Evolutionary conservation across 169 alveolate species (phyloP).

Genomic region (Perkinsus olseni): DNA sequence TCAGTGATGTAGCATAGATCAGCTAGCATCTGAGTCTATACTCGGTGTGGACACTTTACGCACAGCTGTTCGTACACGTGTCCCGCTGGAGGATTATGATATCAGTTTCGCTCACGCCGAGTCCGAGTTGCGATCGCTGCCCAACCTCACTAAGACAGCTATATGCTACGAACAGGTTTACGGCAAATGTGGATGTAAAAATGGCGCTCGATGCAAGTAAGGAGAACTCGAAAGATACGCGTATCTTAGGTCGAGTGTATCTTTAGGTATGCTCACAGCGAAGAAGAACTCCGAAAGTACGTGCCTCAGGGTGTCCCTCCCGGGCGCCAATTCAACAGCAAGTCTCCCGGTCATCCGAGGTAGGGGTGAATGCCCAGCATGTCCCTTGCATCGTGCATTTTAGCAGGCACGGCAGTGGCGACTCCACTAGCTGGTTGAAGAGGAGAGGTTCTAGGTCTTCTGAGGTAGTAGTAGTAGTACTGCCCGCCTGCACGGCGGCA

Average conservation of each 20-base stretch:
- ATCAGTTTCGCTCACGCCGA: not conserved
- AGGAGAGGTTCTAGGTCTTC: not conserved
- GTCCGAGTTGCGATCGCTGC: not conserved
- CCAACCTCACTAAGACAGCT: not conserved
- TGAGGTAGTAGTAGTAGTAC: not conserved
- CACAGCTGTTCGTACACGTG: too few species aligned
- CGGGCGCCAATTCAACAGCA: not conserved
- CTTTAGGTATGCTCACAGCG: not conserved
- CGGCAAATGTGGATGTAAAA: not conserved
- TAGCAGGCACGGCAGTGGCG: not conserved
- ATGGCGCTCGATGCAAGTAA: not conserved
- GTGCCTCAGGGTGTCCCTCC: not conserved
- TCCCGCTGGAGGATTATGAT: too few species aligned
- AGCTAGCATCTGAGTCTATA: too few species aligned
- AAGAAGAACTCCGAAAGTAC: not conserved
- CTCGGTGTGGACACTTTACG: too few species aligned
- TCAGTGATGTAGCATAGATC: too few species aligned
- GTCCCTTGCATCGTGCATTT: not conserved
- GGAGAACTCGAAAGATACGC: not conserved
- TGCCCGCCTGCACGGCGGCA: too few species aligned
- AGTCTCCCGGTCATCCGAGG: not conserved
- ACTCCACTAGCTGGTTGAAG: not conserved
- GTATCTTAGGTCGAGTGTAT: not conserved
- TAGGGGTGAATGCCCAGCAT: not conserved
- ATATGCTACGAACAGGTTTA: not conserved